Base-by-base conservation (phyloP, 1,139 yeast species). In the Hansenula sp. region DNA sequence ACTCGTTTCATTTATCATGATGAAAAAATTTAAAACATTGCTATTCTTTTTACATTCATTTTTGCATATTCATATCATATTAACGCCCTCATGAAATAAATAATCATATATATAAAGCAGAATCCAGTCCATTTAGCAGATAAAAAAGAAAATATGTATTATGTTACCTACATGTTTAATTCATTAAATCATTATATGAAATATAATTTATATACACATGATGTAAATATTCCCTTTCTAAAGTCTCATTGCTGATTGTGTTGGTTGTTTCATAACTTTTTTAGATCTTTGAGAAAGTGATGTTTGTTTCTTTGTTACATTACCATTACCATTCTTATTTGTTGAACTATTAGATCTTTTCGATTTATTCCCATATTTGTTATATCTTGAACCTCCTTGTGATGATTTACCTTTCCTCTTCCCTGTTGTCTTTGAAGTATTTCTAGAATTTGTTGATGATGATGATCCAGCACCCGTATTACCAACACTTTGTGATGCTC, bases 1-100 rank as follows among this genome's bases (percentile, higher is more conserved):
- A 65, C 80, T 1, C 58, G 55, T 38, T 84, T 78, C 59, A 64
- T 60, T 0, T 80, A 77, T 55, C 79, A 80, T 52, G 89, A 83
- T 55, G 87, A 83, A 49, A 57, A 56, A 3, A 70, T 72, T 13
- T 72, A 25, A 12, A 16, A n/a, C 3, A 8, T 10, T 31, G 8
- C 17, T 16, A 16, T 17, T 16, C 8, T 8, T 16, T 16, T 31
- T 16, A n/a, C 15, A n/a, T 15, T n/a, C n/a, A n/a, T n/a, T n/a
- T n/a, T 21, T 21, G 25, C 25, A 21, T 21, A 21, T 9, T 6
- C 9, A 21, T 6, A 6, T 21, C 9, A 6, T 6, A 6, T 21
- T 21, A 21, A 21, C 25, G 25, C 25, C 25, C 9, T 21, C 25
- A 21, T 21, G 25, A 21, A 21, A 21, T 21, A n/a, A n/a, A n/a